Base-by-base conservation (phyloP, 371 early-diverging fungal species). In the Mucor mucedo region DNA sequence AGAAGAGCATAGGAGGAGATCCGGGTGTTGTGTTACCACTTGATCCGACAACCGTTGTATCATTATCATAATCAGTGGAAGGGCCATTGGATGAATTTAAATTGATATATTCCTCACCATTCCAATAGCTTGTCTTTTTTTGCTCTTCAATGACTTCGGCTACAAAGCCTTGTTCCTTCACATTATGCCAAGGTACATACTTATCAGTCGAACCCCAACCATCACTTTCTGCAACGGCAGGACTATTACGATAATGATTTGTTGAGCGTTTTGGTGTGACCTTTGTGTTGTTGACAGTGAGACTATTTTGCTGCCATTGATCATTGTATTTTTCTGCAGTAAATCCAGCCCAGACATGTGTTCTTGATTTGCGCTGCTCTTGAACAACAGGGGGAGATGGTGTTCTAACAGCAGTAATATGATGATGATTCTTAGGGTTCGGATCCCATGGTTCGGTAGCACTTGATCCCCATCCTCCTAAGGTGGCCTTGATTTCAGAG, bases 181-280 rank as follows among this genome's bases (percentile, higher is more conserved):
- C 8, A 56, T 83, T 78, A 28, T 68, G 32, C 83, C 83, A 83
- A 3, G 76, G 47, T 5, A 78, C 58, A 28, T 56, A 59, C 2
- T 47, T 35, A 1, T 61, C 55, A 0, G 72, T 62, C 1, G 53
- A 32, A 2, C 83, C 83, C 83, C 83, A 83, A 0, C 79, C 79
- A 30, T 79, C 50, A 64, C 57, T 49, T 32, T 60, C 52, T 0
- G 44, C 28, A 16, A 60, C 56, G 0, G 33, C 10, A 4, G 55
- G 56, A 2, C 33, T 44, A 5, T 63, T 59, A 10, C 60, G 50
- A 30, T 28, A 45, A 10, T 62, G 63, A 0, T n/a, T 45, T 1
- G 3, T 32, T 14, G 33, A 41, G 3, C 27, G 52, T 8, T 49
- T 49, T 1, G 13, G 27, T 0, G 5, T 27, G 2, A 41, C 4